Conservation (phyloP, 2,329 filamentous ascomycete species). For the Elsinoe australis region DNA sequence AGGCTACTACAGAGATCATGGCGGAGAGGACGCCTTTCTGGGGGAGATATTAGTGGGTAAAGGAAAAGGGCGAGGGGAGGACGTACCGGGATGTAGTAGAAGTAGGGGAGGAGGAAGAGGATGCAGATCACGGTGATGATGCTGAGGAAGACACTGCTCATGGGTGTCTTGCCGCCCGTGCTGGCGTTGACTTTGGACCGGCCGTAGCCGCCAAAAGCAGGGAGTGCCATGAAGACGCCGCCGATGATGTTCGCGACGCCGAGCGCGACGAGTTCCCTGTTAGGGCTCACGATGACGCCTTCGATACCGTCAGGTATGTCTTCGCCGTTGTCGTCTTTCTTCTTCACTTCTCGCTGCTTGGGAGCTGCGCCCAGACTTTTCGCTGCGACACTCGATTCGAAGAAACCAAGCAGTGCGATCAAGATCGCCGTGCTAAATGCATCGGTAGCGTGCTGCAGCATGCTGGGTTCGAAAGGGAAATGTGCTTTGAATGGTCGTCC, state of each 20-base stretch:
- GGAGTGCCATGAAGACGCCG: conserved; percentile 83
- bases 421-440: conserved; percentile 87
- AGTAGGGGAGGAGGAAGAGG: conserved; percentile 75
- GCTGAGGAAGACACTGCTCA: conserved; percentile 84
- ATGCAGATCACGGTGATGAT: conserved; percentile 75
- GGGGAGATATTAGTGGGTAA: background rate
- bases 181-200: conserved; percentile 90
- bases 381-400: conserved; percentile 92
- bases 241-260: conserved; percentile 87
- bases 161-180: conserved; percentile 84
- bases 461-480: conserved; percentile 70
- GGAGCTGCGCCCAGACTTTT: conserved; percentile 68
- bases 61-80: background rate
- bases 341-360: conserved; percentile 43
- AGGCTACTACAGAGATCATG: conserved; percentile 93
- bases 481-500: conserved; percentile 70
- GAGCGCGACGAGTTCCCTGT: conserved; percentile 85
- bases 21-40: conserved; percentile 88
- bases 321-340: conserved; percentile 31
- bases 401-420: conserved; percentile 93
- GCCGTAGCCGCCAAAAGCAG: conserved; percentile 92
- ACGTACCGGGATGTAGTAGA: conserved; percentile 90
- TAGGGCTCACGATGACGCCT: conserved; percentile 76
- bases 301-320: conserved; percentile 51
- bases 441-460: conserved; percentile 75